phyloP scores from a whole-genome alignment of 2,329 filamentous ascomycete species.

The Lizonia empirigonia region DNA sequence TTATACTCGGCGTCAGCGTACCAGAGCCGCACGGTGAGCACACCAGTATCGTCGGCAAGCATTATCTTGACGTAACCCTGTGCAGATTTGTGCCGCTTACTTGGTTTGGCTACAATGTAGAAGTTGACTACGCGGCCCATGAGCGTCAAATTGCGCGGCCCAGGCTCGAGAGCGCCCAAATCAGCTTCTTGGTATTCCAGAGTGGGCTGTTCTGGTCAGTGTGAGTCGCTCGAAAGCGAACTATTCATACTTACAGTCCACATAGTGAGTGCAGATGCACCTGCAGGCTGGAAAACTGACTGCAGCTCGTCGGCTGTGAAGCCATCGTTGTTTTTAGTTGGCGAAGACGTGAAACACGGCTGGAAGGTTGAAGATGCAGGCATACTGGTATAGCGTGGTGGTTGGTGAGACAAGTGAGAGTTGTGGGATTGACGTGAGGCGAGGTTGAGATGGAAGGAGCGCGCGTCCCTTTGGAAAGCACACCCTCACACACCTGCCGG shows the following conservation, averaged over 20 bases:
- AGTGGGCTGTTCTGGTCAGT: constrained; percentile 49
- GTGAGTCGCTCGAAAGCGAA: background rate
- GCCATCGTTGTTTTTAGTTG: constrained; percentile 53
- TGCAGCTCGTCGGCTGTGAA: constrained; percentile 59
- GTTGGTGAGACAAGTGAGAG: background rate
- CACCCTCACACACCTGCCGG: too few species aligned
- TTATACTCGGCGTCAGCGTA: constrained; percentile 52
- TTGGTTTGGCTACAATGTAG: constrained; percentile 51
- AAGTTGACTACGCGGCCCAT: constrained; percentile 64
- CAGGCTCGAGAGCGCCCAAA: constrained; percentile 57
- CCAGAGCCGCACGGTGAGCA: constrained; percentile 62
- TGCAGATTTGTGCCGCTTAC: constrained; percentile 53
- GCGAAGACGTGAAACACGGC: constrained; percentile 48
- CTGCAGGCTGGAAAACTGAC: constrained; percentile 44
- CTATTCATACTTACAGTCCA: constrained; percentile 21
- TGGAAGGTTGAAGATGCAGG: constrained; percentile 50
- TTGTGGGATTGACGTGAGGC: background rate
- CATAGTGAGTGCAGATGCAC: constrained; percentile 26
- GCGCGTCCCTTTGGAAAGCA: constrained; percentile 3
- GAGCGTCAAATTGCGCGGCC: constrained; percentile 58
- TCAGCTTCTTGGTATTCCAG: constrained; percentile 55
- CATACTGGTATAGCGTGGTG: constrained; percentile 30
- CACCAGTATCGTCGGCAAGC: constrained; percentile 62
- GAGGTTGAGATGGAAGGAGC: constrained; percentile 15
- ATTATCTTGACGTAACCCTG: constrained; percentile 60